Conservation (phyloP, 1,284 basidiomycete genomes). For the Leccinum pachyderme region DNA sequence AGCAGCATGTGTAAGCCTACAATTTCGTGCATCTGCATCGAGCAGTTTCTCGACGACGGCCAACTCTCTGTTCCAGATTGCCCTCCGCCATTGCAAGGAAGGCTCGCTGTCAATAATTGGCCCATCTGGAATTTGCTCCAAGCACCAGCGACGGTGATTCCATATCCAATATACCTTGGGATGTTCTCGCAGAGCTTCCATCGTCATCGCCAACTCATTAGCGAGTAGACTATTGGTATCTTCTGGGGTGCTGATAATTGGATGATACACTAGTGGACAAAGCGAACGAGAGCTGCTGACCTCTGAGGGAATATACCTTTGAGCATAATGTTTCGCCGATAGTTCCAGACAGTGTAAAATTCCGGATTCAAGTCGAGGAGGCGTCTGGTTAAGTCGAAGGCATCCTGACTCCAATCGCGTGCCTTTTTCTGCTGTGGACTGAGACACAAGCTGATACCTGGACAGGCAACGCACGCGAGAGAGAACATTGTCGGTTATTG, state of each 20-base stretch:
- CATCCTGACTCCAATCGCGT: constrained; percentile 63
- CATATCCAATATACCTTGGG: constrained; percentile 97
- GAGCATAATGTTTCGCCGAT: constrained; percentile 75
- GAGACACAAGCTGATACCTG: constrained; percentile 2
- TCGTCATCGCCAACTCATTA: constrained; percentile 80
- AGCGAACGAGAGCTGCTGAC: constrained; percentile 36
- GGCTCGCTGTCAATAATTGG: constrained; percentile 48
- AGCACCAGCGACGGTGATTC: constrained; percentile 94
- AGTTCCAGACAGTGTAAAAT: constrained; percentile 94
- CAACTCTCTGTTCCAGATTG: constrained; percentile 81
- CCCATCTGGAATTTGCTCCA: constrained; percentile 77
- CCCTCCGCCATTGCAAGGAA: constrained; percentile 64
- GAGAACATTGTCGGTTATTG: constrained; percentile 65
- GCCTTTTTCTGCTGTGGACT: constrained; percentile 55
- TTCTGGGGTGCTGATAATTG: constrained; percentile 50
- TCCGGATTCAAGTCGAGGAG: constrained; percentile 85
- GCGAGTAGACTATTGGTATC: constrained; percentile 65
- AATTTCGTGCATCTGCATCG: constrained; percentile 85
- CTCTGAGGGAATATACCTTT: constrained; percentile 68
- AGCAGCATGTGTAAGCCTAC: constrained; percentile 46
- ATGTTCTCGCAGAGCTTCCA: constrained; percentile 72
- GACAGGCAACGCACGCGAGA: constrained; percentile 49
- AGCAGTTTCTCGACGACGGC: constrained; percentile 88
- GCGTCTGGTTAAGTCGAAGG: constrained; percentile 71
- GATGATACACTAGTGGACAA: constrained; percentile 5